Evolutionary conservation across 768 basidiomycete species (phyloP).

Genomic region (Russula foetens): DNA sequence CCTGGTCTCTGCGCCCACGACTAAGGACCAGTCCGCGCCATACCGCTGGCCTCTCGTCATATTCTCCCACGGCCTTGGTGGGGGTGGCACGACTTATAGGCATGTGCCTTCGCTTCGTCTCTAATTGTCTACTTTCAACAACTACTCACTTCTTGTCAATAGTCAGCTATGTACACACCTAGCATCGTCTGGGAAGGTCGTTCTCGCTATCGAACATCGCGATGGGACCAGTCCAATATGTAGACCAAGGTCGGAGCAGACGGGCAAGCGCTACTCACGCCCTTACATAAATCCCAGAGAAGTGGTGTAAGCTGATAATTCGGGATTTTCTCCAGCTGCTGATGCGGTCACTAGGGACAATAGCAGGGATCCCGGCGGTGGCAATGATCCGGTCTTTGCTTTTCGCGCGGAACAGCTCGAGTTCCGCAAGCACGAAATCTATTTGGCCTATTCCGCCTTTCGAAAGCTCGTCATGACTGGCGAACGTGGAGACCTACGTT

Average conservation of each 20-base stretch:
- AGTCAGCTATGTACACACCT: conserved; percentile 66
- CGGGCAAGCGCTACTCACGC: conserved; percentile 27
- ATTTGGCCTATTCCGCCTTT: conserved; percentile 54
- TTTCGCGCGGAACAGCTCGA: conserved; percentile 64
- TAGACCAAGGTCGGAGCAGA: conserved; percentile 32
- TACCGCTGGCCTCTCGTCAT: conserved; percentile 66
- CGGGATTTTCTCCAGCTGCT: not conserved
- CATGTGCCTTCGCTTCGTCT: conserved; percentile 19
- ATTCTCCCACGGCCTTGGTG: conserved; percentile 81
- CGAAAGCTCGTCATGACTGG: conserved; percentile 35
- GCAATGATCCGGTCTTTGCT: conserved; percentile 22
- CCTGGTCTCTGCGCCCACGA: not conserved
- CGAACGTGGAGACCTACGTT: conserved; percentile 19
- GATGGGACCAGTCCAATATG: conserved; percentile 65
- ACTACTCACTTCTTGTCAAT: not conserved
- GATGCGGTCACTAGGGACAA: conserved; percentile 22
- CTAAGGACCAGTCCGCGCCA: not conserved
- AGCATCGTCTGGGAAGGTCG: conserved; percentile 73
- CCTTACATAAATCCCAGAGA: conserved; percentile 52
- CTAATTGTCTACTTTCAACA: not conserved
- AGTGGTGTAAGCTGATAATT: conserved; percentile 37
- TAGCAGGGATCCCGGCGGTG: conserved; percentile 23
- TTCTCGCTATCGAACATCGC: conserved; percentile 75
- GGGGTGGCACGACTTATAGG: conserved; percentile 66
- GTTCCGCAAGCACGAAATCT: conserved; percentile 62